A percentile compares a stretch with the other conserved stretches of the same genome.
phyloP scores from a whole-genome alignment of 2,329 filamentous ascomycete species.

The Sporothrix humicola region DNA sequence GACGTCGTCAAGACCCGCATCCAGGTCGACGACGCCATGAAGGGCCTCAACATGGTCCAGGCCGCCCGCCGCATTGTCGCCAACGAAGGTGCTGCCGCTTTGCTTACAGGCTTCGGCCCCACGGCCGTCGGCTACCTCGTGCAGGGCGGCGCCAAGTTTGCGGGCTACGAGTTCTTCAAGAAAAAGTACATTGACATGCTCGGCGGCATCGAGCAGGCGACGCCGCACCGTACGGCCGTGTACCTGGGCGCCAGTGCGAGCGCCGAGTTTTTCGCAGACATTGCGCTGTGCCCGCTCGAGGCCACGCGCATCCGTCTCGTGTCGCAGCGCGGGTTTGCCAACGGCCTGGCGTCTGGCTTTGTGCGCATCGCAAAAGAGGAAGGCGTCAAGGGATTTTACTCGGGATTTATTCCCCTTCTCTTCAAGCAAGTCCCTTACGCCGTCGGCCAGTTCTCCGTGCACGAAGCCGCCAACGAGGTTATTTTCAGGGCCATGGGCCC shows the following conservation, averaged over 20 bases:
- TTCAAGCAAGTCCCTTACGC: slow-evolving; percentile 94
- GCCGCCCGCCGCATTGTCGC: slow-evolving; percentile 78
- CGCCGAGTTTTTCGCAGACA: slow-evolving; percentile 75
- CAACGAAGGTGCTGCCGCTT: slow-evolving; percentile 77
- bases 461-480: slow-evolving; percentile 82
- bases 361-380: slow-evolving; percentile 76
- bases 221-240: slow-evolving; percentile 58
- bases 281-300: slow-evolving; percentile 88
- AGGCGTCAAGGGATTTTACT: slow-evolving; percentile 85
- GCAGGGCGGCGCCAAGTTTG: slow-evolving; percentile 89
- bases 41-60: slow-evolving; percentile 82
- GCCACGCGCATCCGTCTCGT: slow-evolving; percentile 80
- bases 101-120: slow-evolving; percentile 83
- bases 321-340: slow-evolving; percentile 78
- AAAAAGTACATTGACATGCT: slow-evolving; percentile 77
- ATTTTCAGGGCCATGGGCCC: slow-evolving; percentile 73
- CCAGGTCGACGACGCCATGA: slow-evolving; percentile 84
- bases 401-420: slow-evolving; percentile 83
- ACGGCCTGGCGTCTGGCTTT: slow-evolving; percentile 73
- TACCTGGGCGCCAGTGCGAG: slow-evolving; percentile 75
- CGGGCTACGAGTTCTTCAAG: slow-evolving; percentile 94
- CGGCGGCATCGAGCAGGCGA: slow-evolving; percentile 57
- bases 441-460: slow-evolving; percentile 92
- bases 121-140: slow-evolving; percentile 88
- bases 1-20: slow-evolving; percentile 88